Evolutionary conservation across 805 yeast genomes (phyloP).

Genomic region (Wilhelminamyces savonicus): DNA sequence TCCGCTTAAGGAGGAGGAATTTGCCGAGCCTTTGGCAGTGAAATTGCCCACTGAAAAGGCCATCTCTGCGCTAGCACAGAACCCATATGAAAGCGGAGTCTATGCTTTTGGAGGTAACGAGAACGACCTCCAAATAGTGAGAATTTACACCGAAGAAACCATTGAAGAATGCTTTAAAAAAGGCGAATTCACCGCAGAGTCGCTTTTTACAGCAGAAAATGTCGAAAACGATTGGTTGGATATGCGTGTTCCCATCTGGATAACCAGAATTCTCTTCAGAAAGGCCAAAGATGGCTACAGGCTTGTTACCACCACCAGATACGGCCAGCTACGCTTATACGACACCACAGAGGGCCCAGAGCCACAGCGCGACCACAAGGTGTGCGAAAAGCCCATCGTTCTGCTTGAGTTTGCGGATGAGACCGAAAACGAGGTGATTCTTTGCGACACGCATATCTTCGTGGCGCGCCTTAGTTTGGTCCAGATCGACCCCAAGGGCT

Average conservation of each 20-base stretch:
- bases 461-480: conserved; percentile 47
- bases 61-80: conserved; percentile 40
- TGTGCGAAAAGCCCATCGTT: conserved; percentile 49
- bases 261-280: conserved; percentile 47
- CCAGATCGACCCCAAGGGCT: conserved; percentile 29
- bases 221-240: conserved; percentile 77
- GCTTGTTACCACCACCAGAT: conserved; percentile 61
- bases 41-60: conserved; percentile 37
- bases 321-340: conserved; percentile 73
- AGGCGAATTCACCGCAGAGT: conserved; percentile 15
- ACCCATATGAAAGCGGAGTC: conserved; percentile 42
- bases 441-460: conserved; percentile 66
- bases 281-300: conserved; percentile 30
- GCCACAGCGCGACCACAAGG: conserved; percentile 55
- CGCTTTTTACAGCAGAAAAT: conserved; percentile 67
- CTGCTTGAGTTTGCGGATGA: conserved; percentile 30
- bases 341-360: conserved; percentile 61
- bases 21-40: conserved; percentile 25
- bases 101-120: conserved; percentile 88
- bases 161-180: conserved; percentile 8
- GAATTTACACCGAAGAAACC: conserved; percentile 13
- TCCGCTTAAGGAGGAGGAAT: conserved; percentile 20
- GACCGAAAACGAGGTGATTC: conserved; percentile 43
- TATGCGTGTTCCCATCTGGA: conserved; percentile 78
- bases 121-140: conserved; percentile 53